Conservation (phyloP, 441 rosid species). For the Populus trichocarpa region DNA sequence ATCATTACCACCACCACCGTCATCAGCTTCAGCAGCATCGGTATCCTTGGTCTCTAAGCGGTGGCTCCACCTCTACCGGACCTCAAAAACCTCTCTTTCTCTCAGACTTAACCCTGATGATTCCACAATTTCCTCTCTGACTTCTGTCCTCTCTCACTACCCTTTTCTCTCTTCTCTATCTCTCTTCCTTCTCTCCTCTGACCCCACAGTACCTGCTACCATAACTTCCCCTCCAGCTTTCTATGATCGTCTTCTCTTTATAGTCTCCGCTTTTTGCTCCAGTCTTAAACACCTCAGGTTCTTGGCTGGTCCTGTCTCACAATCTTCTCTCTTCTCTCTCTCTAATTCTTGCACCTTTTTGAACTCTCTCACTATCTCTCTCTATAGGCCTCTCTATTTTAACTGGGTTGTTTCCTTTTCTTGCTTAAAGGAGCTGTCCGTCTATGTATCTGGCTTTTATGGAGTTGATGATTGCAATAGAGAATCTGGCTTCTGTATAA, state of each 20-base stretch:
- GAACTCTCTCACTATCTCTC: slow-evolving; percentile 31
- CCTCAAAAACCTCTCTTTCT: slow-evolving; percentile 63
- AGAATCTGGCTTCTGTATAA: slow-evolving; percentile 20
- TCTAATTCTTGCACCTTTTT: slow-evolving; percentile 43
- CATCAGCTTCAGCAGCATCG: slow-evolving; percentile 33
- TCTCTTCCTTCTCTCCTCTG: slow-evolving; percentile 30
- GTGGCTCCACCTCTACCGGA: slow-evolving; percentile 78
- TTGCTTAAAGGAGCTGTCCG: slow-evolving; percentile 52
- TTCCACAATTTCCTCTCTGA: slow-evolving; percentile 36
- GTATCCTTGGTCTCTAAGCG: slow-evolving; percentile 80
- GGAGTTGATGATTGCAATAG: slow-evolving; percentile 8
- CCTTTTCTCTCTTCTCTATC: slow-evolving; percentile 61
- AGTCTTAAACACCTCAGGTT: slow-evolving; percentile 50
- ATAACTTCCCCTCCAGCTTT: slow-evolving; percentile 13
- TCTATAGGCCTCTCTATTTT: slow-evolving; percentile 14
- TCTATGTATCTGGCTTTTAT: slow-evolving; percentile 28
- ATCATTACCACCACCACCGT: slow-evolving; percentile 29
- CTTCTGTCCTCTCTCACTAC: slow-evolving; percentile 50
- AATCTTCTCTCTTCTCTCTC: slow-evolving; percentile 43
- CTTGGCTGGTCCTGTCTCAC: slow-evolving; percentile 50
- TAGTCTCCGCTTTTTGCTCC: slow-evolving; percentile 48
- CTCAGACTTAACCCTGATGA: slow-evolving; percentile 32
- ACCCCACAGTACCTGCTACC: slow-evolving; percentile 9
- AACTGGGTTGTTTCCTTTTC: slow-evolving; percentile 54
- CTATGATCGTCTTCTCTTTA: slow-evolving; percentile 38